A percentile compares a stretch with the other conserved stretches of the same genome.
phyloP scores from a whole-genome alignment of 805 yeast genomes.

The Yamadazyma ubonensis region DNA sequence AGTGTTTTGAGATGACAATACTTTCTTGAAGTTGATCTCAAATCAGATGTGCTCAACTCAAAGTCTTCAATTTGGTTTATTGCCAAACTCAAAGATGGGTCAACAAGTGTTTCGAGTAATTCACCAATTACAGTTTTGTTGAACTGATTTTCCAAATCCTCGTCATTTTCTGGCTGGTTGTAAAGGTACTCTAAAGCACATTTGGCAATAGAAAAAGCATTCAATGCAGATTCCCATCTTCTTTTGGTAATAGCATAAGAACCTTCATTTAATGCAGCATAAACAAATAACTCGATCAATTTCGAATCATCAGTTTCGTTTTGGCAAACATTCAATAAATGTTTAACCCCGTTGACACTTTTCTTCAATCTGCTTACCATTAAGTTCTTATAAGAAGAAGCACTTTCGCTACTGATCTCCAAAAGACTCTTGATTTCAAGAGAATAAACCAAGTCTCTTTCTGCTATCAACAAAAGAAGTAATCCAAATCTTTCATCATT shows the following conservation, averaged over 20 bases:
- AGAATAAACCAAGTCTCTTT: constrained; percentile 72
- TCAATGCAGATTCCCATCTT: constrained; percentile 54
- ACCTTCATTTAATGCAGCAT: constrained; percentile 52
- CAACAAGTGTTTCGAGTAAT: constrained; percentile 56
- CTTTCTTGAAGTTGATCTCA: constrained; percentile 49
- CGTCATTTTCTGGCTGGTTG: constrained; percentile 20
- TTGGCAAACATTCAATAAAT: constrained; percentile 40
- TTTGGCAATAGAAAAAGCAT: constrained; percentile 58
- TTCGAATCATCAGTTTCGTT: constrained; percentile 36
- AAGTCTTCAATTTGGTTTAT: constrained; percentile 38
- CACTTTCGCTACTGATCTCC: constrained; percentile 50
- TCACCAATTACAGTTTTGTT: constrained; percentile 50
- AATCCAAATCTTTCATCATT: constrained; percentile 53
- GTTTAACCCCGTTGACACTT: constrained; percentile 47
- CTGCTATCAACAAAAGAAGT: constrained; percentile 65
- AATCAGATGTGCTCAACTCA: constrained; percentile 40
- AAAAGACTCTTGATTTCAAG: constrained; percentile 57
- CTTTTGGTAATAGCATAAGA: constrained; percentile 50
- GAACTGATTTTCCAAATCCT: constrained; percentile 13
- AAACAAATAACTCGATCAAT: constrained; percentile 32
- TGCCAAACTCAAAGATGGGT: constrained; percentile 63
- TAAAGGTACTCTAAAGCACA: constrained; percentile 55
- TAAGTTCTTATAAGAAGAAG: constrained; percentile 44
- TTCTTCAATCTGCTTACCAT: constrained; percentile 66
- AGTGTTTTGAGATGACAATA: constrained; percentile 32